Percentiles rank a stretch among this genome's conserved stretches.
These are phyloP conservation scores for Beta vulgaris DNA, from an alignment of 148 eudicot genomes.

Conservation along the genomic window DNA sequence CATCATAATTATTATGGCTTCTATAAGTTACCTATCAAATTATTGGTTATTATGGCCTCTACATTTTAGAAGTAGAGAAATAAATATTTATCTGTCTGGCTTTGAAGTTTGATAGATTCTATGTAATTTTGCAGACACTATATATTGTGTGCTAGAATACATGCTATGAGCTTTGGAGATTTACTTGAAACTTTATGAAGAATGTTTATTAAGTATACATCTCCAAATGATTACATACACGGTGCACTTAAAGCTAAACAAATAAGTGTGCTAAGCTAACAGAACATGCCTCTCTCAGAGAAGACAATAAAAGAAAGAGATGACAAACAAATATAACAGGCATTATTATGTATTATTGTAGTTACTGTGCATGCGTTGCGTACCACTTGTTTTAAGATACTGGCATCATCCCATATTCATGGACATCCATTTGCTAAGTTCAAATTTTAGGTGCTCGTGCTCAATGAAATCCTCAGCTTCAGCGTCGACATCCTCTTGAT, in stretches of 20 bases:
- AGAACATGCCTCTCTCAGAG: neutral
- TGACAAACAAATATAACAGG: neutral
- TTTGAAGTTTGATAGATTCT: neutral
- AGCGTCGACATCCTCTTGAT: conserved; percentile 18
- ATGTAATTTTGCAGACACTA: neutral
- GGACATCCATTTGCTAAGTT: neutral
- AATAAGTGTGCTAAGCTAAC: neutral
- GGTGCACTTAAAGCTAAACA: conserved; percentile 2
- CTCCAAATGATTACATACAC: neutral
- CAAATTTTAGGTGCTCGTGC: conserved; percentile 16
- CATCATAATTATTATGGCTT: too few relatives aligned
- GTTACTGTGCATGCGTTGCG: neutral
- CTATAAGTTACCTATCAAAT: neutral
- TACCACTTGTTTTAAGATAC: neutral
- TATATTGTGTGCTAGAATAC: neutral
- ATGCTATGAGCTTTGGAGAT: neutral
- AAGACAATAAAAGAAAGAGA: neutral
- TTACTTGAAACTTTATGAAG: neutral
- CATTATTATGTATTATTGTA: neutral
- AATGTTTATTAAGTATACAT: neutral
- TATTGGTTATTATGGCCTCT: neutral
- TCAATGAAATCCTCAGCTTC: conserved; percentile 23
- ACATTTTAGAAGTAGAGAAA: neutral
- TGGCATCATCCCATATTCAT: neutral
- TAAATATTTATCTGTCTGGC: neutral